These are phyloP conservation scores for Mycena capillaripes DNA, from an alignment of 768 basidiomycete species.

Conservation along the genomic window DNA sequence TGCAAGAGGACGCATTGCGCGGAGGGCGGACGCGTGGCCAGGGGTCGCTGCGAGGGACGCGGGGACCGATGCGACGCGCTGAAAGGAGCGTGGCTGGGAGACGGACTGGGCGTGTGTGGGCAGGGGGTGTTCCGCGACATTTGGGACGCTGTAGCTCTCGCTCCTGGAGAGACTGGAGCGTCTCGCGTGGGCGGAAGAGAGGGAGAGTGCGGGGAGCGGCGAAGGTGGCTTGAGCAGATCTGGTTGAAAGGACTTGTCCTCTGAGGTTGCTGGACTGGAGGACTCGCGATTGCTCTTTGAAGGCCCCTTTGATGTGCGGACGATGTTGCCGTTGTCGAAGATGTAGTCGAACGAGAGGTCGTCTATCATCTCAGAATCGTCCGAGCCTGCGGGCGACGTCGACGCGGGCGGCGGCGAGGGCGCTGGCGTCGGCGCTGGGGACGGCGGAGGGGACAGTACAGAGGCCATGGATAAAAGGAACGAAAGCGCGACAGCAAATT, in stretches of 20 bases:
- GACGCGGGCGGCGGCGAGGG: slow-evolving; percentile 42
- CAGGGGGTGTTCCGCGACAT: slow-evolving; percentile 40
- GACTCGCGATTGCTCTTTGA: slow-evolving; percentile 58
- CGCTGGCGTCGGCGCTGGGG: slow-evolving; percentile 35
- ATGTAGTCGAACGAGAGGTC: slow-evolving; percentile 80
- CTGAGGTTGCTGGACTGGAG: slow-evolving; percentile 59
- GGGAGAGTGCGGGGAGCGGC: slow-evolving; percentile 37
- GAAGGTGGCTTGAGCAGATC: slow-evolving; percentile 48
- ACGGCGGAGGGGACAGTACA: slow-evolving; percentile 6
- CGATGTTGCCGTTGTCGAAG: slow-evolving; percentile 65
- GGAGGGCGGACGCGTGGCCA: slow-evolving; percentile 45
- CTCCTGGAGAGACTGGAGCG: slow-evolving; percentile 43
- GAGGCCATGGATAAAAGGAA: slow-evolving; percentile 14
- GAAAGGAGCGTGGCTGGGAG: slow-evolving; percentile 67
- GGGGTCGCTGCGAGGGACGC: slow-evolving; percentile 51
- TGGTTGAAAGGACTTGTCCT: slow-evolving; percentile 55
- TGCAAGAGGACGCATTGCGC: slow-evolving; percentile 43
- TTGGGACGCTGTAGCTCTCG: slow-evolving; percentile 44
- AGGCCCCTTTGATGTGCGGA: slow-evolving; percentile 69
- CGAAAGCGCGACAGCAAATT: slow-evolving; percentile 21
- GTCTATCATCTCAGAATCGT: slow-evolving; percentile 69
- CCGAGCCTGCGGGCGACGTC: slow-evolving; percentile 59
- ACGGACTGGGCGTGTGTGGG: slow-evolving; percentile 34
- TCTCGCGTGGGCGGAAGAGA: slow-evolving; percentile 39
- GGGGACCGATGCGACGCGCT: slow-evolving; percentile 77